Base-by-base conservation (phyloP, 2,329 filamentous ascomycete genomes). In the Cladobotryum protrusum region DNA sequence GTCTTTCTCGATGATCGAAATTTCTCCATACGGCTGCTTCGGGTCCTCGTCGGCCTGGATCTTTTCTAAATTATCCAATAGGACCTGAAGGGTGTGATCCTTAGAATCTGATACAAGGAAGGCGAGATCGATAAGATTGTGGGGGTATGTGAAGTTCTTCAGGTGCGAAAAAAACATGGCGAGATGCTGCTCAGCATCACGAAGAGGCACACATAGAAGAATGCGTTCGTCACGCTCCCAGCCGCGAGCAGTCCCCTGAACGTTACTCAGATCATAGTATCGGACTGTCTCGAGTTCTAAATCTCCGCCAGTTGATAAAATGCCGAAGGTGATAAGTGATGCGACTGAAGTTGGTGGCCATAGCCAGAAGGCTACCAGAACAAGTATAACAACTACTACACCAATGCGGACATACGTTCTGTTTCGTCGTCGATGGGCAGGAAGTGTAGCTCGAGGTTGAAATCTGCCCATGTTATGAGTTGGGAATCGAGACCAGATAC, bases 161-260 rank as follows among this genome's bases (percentile, higher is more conserved):
- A 99, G 77, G 66, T 99, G 95, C n/a, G 87, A 86, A 72, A 99
- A 99, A 79, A 99, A 97, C 92, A 99, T 97, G 54, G 86, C 82
- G 44, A 99, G 72, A 76, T 99, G 93, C 20, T 88, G 79, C 63
- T 95, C 85, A 42, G 93, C 93, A 68, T 99, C 95, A 68, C 93
- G 83, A 49, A 99, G 79, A 41, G 93, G 93, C 14, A 95, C 93
- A 68, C 93, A 97, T 51, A 99, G 80, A 32, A 99, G 77, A 58
- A 99, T 96, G 56, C 93, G 83, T 72, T 99, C 93, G 67, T 95
- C 93, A 52, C 90, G 81, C 69, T 97, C 92, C 93, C 93, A 99
- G 5, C 93, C 95, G 57, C 87, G 84, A 47, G 88, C 89, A 7
- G 90, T 93, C 42, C 93, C 93, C 65, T 93, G 87, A 5, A 95